Evolutionary conservation across 768 basidiomycete species (phyloP), one percentile per base, ranked within the genome.

Genomic region (Dacryopinax spathularia): DNA sequence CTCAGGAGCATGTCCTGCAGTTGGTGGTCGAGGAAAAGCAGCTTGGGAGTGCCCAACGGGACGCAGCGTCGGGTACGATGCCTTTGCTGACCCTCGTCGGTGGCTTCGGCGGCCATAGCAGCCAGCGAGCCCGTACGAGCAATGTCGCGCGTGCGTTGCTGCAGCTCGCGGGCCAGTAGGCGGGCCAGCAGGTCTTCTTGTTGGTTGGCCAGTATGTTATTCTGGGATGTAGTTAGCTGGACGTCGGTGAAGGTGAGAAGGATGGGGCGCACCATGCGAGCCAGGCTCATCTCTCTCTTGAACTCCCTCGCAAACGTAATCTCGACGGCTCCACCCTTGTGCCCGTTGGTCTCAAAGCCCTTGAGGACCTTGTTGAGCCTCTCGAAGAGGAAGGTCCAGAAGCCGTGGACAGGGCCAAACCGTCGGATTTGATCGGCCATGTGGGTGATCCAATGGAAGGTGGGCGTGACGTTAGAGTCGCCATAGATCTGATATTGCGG

Each of bases 351-450:
- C 34, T 72, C 72, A 66, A 71, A 76, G 3, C 68, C 68, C 66
- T 77, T 77, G 9, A 77, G 64, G 1, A 75, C 69, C 63, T 72
- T 73, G 63, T 77, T 77, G 0, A 77, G 63, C 0, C 71, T 65
- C 41, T 77, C 77, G 20, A 72, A 74, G 0, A 75, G 66, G 60
- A 77, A 77, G 0, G 69, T 73, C 76, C 76, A 77, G 62, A 76
- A 77, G 7, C 69, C 70, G 27, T 74, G 72, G 0, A 78, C 64
- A 2, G 77, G 76, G 0, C 77, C 75, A 61, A 69, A 77, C 41
- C 75, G 71, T 0, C 65, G 66, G 0, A 73, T 65, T 39, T 64
- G 70, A 0, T 65, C 68, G 0, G 68, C 39, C 0, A 73, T 69
- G 41, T 78, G 77, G 0, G 69, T 74, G 0, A 70, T 68, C 31